phyloP scores from a whole-genome alignment of 2,329 filamentous ascomycete genomes.

The Neurospora crassa region DNA sequence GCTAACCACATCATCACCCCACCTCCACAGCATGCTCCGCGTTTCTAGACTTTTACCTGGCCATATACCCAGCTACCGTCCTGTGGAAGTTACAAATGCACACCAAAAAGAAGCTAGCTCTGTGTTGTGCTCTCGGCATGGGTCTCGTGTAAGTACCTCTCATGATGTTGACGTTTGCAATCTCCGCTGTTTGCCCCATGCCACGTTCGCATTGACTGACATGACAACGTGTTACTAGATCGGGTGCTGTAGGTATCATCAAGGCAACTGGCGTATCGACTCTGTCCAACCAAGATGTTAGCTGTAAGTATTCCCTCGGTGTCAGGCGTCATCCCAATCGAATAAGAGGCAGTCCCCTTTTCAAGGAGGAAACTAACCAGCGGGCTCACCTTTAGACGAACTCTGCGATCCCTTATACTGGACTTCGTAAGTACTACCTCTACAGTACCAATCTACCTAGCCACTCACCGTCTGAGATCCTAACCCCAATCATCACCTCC shows the following conservation, averaged over 20 bases:
- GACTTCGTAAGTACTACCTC: constrained; percentile 29
- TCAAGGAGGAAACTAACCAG: neutral
- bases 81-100: constrained; percentile 28
- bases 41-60: constrained; percentile 32
- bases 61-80: constrained; percentile 30
- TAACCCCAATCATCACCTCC: too few relatives aligned
- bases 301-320: constrained; percentile 9
- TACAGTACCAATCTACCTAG: neutral
- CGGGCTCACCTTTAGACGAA: constrained; percentile 10
- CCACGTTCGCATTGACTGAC: neutral
- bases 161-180: neutral
- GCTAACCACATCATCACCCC: constrained; percentile 2
- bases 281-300: constrained; percentile 21
- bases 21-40: constrained; percentile 24
- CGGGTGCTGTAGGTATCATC: constrained; percentile 22
- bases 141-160: constrained; percentile 25
- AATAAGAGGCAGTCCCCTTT: neutral
- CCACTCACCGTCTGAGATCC: too few relatives aligned
- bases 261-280: constrained; percentile 22
- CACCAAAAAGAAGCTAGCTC: constrained; percentile 29
- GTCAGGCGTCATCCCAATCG: neutral
- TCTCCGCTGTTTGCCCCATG: neutral
- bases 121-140: constrained; percentile 28
- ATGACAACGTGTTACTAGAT: constrained; percentile 10
- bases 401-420: constrained; percentile 34